These are phyloP conservation scores for Yamadazyma taylorii DNA, from an alignment of 1,139 yeast genomes.

Conservation along the genomic window DNA sequence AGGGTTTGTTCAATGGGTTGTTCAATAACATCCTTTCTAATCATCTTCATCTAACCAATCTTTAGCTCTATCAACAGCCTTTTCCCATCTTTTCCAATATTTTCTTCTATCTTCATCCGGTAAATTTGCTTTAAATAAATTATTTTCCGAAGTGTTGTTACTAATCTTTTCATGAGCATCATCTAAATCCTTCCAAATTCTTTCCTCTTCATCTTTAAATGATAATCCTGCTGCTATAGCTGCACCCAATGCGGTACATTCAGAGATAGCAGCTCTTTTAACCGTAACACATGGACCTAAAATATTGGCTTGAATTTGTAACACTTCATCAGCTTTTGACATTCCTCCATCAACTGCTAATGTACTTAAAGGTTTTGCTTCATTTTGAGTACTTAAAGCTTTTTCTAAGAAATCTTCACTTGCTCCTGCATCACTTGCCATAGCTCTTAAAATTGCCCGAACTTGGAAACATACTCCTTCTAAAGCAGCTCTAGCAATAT, in stretches of 20 bases:
- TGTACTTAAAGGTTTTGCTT: slow-evolving; percentile 49
- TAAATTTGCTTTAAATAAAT: slow-evolving; percentile 57
- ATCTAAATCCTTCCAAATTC: slow-evolving; percentile 73
- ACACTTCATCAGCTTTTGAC: slow-evolving; percentile 88
- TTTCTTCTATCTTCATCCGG: slow-evolving; percentile 61
- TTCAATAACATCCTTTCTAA: too few relatives aligned
- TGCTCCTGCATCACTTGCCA: slow-evolving; percentile 79
- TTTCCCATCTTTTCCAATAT: slow-evolving; percentile 78
- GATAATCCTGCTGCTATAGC: slow-evolving; percentile 94
- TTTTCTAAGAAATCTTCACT: slow-evolving; percentile 48
- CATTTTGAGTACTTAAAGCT: slow-evolving; percentile 42
- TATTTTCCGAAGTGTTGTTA: slow-evolving; percentile 30
- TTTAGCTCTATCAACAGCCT: slow-evolving; percentile 71
- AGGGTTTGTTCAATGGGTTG: too few relatives aligned
- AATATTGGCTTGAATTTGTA: slow-evolving; percentile 93
- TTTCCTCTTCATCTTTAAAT: slow-evolving; percentile 52
- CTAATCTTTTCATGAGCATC: slow-evolving; percentile 52
- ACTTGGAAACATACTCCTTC: slow-evolving; percentile 97
- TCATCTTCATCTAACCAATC: slow-evolving; percentile 66
- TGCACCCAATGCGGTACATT: slow-evolving; percentile 95
- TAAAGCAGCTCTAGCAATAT: slow-evolving; percentile 89
- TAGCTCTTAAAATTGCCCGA: slow-evolving; percentile 84
- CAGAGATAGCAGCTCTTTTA: slow-evolving; percentile 76
- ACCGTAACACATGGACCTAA: slow-evolving; percentile 85
- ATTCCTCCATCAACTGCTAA: slow-evolving; percentile 93